Evolutionary conservation across 2,329 filamentous ascomycete species (phyloP), one percentile per base, ranked within the genome.

Genomic region (Bimuria novae-zelandiae): DNA sequence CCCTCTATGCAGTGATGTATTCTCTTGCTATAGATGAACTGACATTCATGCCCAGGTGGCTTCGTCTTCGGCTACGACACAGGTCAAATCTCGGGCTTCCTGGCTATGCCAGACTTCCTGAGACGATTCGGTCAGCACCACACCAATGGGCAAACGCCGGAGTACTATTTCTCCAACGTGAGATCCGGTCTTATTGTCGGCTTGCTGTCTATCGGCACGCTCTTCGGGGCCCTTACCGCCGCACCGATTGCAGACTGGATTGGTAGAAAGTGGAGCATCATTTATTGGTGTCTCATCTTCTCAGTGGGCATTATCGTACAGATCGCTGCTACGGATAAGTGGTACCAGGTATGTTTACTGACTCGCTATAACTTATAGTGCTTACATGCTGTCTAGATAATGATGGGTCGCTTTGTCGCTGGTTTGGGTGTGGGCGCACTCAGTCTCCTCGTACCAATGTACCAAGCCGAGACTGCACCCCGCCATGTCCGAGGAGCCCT

Each of bases 161-260:
- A 62, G 5, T 51, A 39, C 3, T 64, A 68, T 29, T 70, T 70
- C 47, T 69, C 57, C 8, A 68, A 67, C 22, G 64, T 63, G 2
- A 54, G 68, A 8, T 65, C 64, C 3, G 68, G 68, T 7, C 55
- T 67, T 3, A 70, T 71, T 21, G 67, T 70, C 5, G 67, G 52
- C 30, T 32, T 71, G 33, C 79, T 91, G 11, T 89, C 86, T 0
- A 86, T 86, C 27, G 88, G 88, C 23, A 90, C 88, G 7, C 89
- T 91, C 69, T 84, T 90, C 55, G 89, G 89, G 23, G 82, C 88
- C 2, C 77, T 91, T 3, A 68, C 74, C 22, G 73, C 71, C 32
- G 77, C 84, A 12, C 83, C 82, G 22, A 75, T 88, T 43, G 82
- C 84, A 27, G 86, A 89, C 54, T 71, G 70, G 7, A 74, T 88